Evolutionary conservation across 2,329 filamentous ascomycete genomes (phyloP).

Genomic region (Ophiobolus disseminans): DNA sequence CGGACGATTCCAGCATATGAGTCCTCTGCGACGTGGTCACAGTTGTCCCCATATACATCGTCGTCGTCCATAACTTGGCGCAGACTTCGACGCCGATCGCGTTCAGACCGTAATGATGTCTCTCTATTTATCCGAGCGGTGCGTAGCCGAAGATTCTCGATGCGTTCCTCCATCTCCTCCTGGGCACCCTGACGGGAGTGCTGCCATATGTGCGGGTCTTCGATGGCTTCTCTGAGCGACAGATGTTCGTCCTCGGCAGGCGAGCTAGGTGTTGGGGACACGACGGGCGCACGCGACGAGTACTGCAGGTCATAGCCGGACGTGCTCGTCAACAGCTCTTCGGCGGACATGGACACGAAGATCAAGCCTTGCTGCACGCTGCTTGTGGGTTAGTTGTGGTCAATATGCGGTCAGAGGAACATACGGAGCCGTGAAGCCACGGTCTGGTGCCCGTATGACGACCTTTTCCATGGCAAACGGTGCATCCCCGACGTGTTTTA

Average conservation of each 20-base stretch:
- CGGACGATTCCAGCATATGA: conserved; percentile 29
- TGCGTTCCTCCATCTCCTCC: conserved; percentile 36
- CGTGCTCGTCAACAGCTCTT: conserved; percentile 76
- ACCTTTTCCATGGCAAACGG: conserved; percentile 86
- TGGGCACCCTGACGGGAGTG: conserved; percentile 32
- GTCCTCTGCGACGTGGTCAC: conserved; percentile 37
- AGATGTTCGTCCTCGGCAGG: conserved; percentile 37
- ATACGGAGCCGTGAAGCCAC: conserved; percentile 86
- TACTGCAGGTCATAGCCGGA: conserved; percentile 77
- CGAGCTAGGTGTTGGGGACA: conserved; percentile 37
- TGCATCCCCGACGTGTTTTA: conserved; percentile 80
- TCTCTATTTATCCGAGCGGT: conserved; percentile 17
- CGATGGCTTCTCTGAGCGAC: conserved; percentile 44
- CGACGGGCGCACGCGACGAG: conserved; percentile 27
- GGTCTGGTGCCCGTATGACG: conserved; percentile 82
- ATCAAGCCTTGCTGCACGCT: conserved; percentile 92
- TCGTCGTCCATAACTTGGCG: conserved; percentile 16
- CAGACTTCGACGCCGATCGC: conserved; percentile 7
- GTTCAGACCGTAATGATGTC: conserved; percentile 2
- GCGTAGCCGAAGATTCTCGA: conserved; percentile 34
- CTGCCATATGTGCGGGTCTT: conserved; percentile 44
- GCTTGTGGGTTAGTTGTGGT: conserved; percentile 42
- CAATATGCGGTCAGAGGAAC: conserved; percentile 48
- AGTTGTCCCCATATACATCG: conserved; percentile 35
- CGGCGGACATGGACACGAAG: conserved; percentile 84